These are phyloP conservation scores for Axilococcus clingmanii DNA, from an alignment of 139 green algal genomes.

Conservation along the genomic window DNA sequence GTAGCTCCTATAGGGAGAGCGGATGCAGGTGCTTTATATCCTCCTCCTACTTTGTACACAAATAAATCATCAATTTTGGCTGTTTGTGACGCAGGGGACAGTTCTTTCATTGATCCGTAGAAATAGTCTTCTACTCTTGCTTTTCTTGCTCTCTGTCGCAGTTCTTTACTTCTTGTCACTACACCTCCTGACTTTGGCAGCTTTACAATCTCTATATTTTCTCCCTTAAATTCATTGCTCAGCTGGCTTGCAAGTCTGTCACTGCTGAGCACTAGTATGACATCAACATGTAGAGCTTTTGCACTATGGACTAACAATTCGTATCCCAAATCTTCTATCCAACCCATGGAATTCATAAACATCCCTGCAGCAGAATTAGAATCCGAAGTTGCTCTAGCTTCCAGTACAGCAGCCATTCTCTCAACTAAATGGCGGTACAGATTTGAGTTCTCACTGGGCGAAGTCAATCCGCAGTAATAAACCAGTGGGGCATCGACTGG, in stretches of 20 bases:
- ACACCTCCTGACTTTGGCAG: slow-evolving; percentile 74
- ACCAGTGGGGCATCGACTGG: slow-evolving; percentile 67
- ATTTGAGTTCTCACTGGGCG: slow-evolving; percentile 50
- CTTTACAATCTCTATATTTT: slow-evolving; percentile 47
- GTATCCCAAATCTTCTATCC: slow-evolving; percentile 82
- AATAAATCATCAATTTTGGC: slow-evolving; percentile 45
- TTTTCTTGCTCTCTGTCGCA: slow-evolving; percentile 41
- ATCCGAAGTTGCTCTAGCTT: slow-evolving; percentile 36
- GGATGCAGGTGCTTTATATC: slow-evolving; percentile 56
- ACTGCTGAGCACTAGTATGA: slow-evolving; percentile 84
- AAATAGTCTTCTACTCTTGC: slow-evolving; percentile 81
- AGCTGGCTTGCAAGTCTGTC: slow-evolving; percentile 73
- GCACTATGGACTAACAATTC: slow-evolving; percentile 81
- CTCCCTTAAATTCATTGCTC: slow-evolving; percentile 23
- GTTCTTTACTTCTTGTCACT: slow-evolving; percentile 48
- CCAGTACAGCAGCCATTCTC: slow-evolving; percentile 57
- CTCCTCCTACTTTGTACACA: slow-evolving; percentile 69
- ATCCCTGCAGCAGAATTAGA: slow-evolving; percentile 48
- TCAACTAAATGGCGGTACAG: slow-evolving; percentile 73
- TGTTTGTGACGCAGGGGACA: slow-evolving; percentile 46
- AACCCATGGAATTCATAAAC: slow-evolving; percentile 93
- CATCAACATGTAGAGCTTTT: slow-evolving; percentile 42
- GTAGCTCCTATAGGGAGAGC: slow-evolving; percentile 64
- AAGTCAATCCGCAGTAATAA: slow-evolving; percentile 72
- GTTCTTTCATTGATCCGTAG: slow-evolving; percentile 59